phyloP scores from a whole-genome alignment of 176 grass and related monocot species.

The Raddia guianensis region DNA sequence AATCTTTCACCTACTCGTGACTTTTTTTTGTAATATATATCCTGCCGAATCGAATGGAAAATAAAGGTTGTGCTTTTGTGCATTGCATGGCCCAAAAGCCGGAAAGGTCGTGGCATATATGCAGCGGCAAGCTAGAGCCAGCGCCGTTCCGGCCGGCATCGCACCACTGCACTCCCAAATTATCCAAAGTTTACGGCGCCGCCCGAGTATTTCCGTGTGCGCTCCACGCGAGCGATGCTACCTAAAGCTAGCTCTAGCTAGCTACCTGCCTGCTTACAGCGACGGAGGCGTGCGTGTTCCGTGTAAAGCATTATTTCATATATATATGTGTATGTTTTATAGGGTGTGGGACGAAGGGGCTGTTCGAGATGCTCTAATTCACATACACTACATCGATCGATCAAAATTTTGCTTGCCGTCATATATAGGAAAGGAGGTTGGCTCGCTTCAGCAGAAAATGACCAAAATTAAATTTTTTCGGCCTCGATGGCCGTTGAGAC shows the following conservation, averaged over 20 bases:
- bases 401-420: too few relatives aligned
- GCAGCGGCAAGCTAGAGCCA: background rate
- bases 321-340: too few relatives aligned
- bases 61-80: background rate
- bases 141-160: slow-evolving; percentile 6
- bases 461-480: too few relatives aligned
- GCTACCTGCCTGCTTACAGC: too few relatives aligned
- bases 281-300: too few relatives aligned
- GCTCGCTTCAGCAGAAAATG: too few relatives aligned
- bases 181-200: background rate
- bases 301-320: too few relatives aligned
- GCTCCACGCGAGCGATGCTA: background rate
- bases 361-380: too few relatives aligned
- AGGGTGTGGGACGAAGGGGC: too few relatives aligned
- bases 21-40: background rate
- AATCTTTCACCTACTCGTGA: slow-evolving; percentile 31
- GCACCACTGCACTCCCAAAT: background rate
- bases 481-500: too few relatives aligned
- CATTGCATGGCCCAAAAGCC: background rate
- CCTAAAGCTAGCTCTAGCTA: background rate
- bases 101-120: background rate
- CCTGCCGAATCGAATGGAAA: slow-evolving; percentile 44
- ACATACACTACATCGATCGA: too few relatives aligned
- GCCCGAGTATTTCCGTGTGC: background rate
- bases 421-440: too few relatives aligned